A percentile compares a stretch with the other conserved stretches of the same genome.
Conservation (phyloP, 441 rosid species). For the Capsella rubella region DNA sequence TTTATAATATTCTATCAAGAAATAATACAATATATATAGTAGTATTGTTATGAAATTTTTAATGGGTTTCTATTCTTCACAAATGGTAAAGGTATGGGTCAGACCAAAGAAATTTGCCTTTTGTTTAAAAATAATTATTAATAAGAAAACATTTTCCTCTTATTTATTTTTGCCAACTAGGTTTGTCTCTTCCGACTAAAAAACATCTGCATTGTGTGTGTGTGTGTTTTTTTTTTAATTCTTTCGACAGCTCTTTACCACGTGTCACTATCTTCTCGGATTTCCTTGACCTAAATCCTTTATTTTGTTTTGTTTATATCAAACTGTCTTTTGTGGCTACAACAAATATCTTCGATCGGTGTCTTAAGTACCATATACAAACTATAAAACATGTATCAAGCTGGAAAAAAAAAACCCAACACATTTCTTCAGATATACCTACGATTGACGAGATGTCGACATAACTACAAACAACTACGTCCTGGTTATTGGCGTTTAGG, state of each 20-base stretch:
- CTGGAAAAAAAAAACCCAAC: background rate
- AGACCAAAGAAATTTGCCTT: conserved; percentile 11
- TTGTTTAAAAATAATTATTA: conserved; percentile 22
- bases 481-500: background rate
- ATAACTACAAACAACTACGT: background rate
- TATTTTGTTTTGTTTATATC: background rate
- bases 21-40: conserved; percentile 15
- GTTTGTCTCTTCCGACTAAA: conserved; percentile 33
- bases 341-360: background rate
- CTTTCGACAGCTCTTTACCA: conserved; percentile 10
- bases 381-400: background rate
- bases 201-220: conserved; percentile 3
- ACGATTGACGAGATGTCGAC: background rate
- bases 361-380: background rate
- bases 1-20: background rate
- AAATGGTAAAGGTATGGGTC: conserved; percentile 6
- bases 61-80: conserved; percentile 17
- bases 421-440: background rate
- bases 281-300: background rate
- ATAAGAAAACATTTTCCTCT: conserved; percentile 4
- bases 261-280: background rate
- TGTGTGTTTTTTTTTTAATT: background rate
- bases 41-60: background rate
- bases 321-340: background rate
- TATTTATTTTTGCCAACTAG: background rate